Base-by-base conservation (phyloP, 2,329 filamentous ascomycete species). In the Neonectria punicea region DNA sequence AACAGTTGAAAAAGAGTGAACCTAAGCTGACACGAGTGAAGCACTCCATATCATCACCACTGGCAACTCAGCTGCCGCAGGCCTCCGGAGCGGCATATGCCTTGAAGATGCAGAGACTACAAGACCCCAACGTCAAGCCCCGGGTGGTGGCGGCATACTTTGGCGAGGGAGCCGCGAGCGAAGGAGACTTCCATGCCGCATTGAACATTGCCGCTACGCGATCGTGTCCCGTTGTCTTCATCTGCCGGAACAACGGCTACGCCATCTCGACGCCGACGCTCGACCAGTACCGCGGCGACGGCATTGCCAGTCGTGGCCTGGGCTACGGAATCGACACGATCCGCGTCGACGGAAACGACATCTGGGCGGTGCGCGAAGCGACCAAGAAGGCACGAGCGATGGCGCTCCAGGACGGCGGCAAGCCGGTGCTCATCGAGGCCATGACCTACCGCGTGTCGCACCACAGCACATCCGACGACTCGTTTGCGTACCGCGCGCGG, bases 371-470 rank as follows among this genome's bases (percentile, higher is more conserved):
- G 0, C 86, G 92, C 44, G 92, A 94, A 79, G 93, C 89, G 0
- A 96, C 92, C 25, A 89, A 88, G 74, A 87, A 88, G 77, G 96
- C 96, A 0, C 87, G 94, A 2, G 85, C 88, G 53, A 88, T 95
- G 75, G 94, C 95, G 0, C 85, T 98, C 3, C 84, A 91, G 61
- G 89, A 93, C 47, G 93, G 93, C n/a, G 92, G 93, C 4, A 89
- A 87, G 67, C 94, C 93, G 0, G 87, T 99, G 0, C 83, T 99
- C 8, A 91, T 99, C 44, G 96, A 99, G 81, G 94, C 94, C 61
- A 97, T 99, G 93, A 95, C 93, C 25, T 99, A 99, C 81, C 93
- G 96, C n/a, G 94, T 98, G 47, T 95, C 93, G 7, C 94, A 99
- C 77, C 96, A 99, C 82, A 97, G 93, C 80, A 99, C 96, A 1